Conservation (phyloP, 73 alveolate genomes). For the Blepharisma japonicum region DNA sequence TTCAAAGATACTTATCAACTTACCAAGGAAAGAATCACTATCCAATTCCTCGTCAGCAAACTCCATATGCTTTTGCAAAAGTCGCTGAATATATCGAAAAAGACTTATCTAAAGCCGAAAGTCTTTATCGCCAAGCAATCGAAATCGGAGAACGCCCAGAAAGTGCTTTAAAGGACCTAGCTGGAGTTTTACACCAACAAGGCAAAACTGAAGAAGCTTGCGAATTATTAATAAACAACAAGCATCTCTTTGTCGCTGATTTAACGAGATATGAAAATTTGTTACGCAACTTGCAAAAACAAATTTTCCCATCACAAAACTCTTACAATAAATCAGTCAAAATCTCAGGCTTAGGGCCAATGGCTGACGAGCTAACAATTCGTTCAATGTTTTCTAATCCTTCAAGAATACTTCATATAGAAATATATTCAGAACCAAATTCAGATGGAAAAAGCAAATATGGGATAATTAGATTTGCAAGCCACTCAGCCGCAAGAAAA, state of each 20-base stretch:
- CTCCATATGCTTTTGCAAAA: constrained; percentile 29
- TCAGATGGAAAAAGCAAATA: not conserved
- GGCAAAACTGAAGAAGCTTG: constrained; percentile 32
- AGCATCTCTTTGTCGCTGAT: constrained; percentile 24
- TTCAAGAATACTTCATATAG: constrained; percentile 19
- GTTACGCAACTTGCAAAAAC: constrained; percentile 22
- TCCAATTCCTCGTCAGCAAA: constrained; percentile 21
- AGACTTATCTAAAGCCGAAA: constrained; percentile 24
- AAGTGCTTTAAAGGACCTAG: constrained; percentile 33
- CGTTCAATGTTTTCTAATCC: not conserved
- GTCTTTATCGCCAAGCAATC: constrained; percentile 32
- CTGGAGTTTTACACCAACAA: constrained; percentile 30
- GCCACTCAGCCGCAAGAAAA: constrained; percentile 34
- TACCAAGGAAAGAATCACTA: too few relatives aligned
- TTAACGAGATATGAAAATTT: not conserved
- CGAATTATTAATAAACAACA: not conserved
- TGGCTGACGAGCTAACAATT: constrained; percentile 19
- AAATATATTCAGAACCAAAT: not conserved
- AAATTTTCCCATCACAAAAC: not conserved
- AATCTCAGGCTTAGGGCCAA: constrained; percentile 26
- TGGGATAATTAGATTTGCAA: constrained; percentile 13
- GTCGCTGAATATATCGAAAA: constrained; percentile 32
- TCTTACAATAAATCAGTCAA: constrained; percentile 1
- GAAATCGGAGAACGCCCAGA: constrained; percentile 19
- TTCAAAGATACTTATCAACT: constrained; percentile 7